phyloP scores from a whole-genome alignment of 805 yeast species.

The Candida germanica region DNA sequence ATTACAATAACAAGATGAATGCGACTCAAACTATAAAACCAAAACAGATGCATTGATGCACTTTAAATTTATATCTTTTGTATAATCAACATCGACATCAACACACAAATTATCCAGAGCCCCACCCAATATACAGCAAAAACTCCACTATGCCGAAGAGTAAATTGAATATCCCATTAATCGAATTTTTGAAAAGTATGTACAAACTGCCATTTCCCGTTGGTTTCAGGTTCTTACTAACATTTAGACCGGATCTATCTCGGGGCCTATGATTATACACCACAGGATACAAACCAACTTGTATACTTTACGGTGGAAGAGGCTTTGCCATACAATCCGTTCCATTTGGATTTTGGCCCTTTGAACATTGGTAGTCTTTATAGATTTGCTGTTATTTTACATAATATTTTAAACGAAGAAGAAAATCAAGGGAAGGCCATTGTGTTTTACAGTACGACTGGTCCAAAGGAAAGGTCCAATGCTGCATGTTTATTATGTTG shows the following conservation, averaged over 20 bases:
- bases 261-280: conserved; percentile 82
- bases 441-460: conserved; percentile 82
- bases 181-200: conserved; percentile 45
- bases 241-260: conserved; percentile 67
- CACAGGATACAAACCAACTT: conserved; percentile 68
- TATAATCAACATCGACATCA: too few species aligned
- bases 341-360: conserved; percentile 96
- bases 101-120: too few species aligned
- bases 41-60: conserved; percentile 6
- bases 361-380: conserved; percentile 89
- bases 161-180: conserved; percentile 28
- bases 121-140: neutral
- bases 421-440: conserved; percentile 83
- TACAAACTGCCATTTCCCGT: too few species aligned
- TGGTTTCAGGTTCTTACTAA: too few species aligned
- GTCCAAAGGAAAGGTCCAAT: conserved; percentile 80
- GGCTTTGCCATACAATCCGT: conserved; percentile 87
- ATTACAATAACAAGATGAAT: conserved; percentile 10
- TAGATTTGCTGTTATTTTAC: conserved; percentile 91
- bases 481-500: conserved; percentile 94
- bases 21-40: conserved; percentile 6
- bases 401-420: conserved; percentile 84
- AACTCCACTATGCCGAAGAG: conserved; percentile 6
- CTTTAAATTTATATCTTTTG: neutral
- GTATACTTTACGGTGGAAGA: conserved; percentile 93